Evolutionary conservation across 306 rosid genomes (phyloP), one percentile per base, ranked within the genome.

Genomic region (Trichosanthes truncata): DNA sequence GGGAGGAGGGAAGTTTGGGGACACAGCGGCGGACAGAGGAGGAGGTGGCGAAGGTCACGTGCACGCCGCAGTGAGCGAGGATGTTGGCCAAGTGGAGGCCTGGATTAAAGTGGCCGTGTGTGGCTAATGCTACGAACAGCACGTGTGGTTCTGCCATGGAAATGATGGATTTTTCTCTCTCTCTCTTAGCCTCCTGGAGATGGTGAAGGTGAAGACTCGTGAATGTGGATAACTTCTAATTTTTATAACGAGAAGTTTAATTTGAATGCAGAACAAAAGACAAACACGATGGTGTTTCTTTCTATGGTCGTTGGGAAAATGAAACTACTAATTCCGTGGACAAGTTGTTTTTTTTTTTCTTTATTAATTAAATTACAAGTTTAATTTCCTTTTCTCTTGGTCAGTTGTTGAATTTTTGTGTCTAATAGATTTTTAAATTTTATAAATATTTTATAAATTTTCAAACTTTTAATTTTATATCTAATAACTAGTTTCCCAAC

Each of bases 21-120:
- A 78, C 4, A 9, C 31, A 61, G 33, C 48, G 75, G 10, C 1
- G 33, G 53, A 81, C 82, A 63, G 25, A 25, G 48, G 81, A 4
- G 17, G 67, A 72, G 10, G 86, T 84, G 12, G 62, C 80, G 3
- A 83, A 60, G 2, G 96, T 87, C 61, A 89, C 92, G 2, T 77
- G 56, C 2, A 67, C 81, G 6, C 90, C 88, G 18, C 48, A 36
- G 17, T 52, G 14, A 17, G 29, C 8, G 71, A 89, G 88, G 7
- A 83, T 57, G 36, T 79, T 85, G 51, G 91, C 86, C 43, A 87
- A 76, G 17, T 86, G 87, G 52, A 91, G 80, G 8, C 86, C 21
- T 0, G 90, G 92, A 80, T 87, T 91, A 43, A 91, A 48, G 74
- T 86, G 90, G 63, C 95, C 89, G 62, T 84, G 92, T 1, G 68